A percentile compares a stretch with the other conserved stretches of the same genome.
Evolutionary conservation across 1,284 basidiomycete species (phyloP).

Genomic region (Fomitopsis pinicola): DNA sequence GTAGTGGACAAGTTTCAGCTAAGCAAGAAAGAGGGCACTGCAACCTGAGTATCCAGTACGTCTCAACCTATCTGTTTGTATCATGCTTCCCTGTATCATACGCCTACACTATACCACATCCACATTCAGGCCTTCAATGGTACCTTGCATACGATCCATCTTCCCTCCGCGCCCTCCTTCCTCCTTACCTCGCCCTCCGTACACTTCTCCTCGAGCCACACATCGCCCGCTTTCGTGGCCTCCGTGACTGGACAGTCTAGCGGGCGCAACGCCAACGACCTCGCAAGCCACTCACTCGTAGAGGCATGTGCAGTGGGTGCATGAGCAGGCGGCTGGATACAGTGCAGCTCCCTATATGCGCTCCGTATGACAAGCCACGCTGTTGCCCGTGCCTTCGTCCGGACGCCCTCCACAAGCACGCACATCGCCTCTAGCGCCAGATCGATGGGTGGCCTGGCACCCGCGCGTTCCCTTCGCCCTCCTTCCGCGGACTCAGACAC

Average conservation of each 20-base stretch:
- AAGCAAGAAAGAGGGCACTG: not conserved
- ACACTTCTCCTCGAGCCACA: constrained; percentile 47
- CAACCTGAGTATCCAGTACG: not conserved
- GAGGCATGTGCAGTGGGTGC: constrained; percentile 23
- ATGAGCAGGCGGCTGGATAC: constrained; percentile 9
- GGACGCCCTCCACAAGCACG: constrained; percentile 41
- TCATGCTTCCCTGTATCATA: not conserved
- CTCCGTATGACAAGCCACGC: constrained; percentile 59
- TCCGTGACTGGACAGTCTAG: constrained; percentile 1
- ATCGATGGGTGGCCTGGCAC: constrained; percentile 8
- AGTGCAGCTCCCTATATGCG: constrained; percentile 60
- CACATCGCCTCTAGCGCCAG: constrained; percentile 40
- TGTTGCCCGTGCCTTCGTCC: constrained; percentile 44
- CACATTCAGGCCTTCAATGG: constrained; percentile 4
- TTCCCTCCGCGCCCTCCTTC: constrained; percentile 47
- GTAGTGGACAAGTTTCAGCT: constrained; percentile 58
- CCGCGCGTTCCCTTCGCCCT: not conserved
- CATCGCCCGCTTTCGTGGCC: constrained; percentile 27
- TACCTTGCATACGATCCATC: constrained; percentile 47
- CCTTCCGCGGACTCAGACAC: not conserved
- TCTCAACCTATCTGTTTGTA: not conserved
- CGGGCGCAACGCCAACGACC: constrained; percentile 37
- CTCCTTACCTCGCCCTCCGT: constrained; percentile 41
- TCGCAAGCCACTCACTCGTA: constrained; percentile 49
- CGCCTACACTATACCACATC: not conserved